Evolutionary conservation across 2,329 filamentous ascomycete genomes (phyloP), one percentile per base, ranked within the genome.

Genomic region (Xylariomycetidae sp.): DNA sequence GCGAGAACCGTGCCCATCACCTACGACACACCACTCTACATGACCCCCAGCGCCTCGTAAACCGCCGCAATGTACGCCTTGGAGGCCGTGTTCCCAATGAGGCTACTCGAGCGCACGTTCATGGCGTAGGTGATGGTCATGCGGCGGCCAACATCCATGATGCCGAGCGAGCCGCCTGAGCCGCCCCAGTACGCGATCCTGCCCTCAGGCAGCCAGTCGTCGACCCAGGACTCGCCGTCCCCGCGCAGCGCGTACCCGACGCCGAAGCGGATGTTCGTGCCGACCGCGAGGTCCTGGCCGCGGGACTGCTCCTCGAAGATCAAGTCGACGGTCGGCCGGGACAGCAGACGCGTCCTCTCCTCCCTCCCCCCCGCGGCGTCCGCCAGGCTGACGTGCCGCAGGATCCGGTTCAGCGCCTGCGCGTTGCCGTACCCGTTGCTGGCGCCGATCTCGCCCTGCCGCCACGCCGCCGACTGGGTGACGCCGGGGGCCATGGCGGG

Each of bases 341-440:
- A 63, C 4, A 74, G 42, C 24, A 66, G 48, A 8, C 40, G 44
- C 20, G 43, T 57, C 35, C 5, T 24, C 7, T 25, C 24, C 10
- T 44, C 39, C 10, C 10, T 19, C 6, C 38, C 42, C n/a, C n/a
- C n/a, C n/a, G n/a, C n/a, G n/a, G n/a, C n/a, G n/a, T n/a, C n/a
- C 0, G 40, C 48, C 4, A 50, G 72, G 38, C 85, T 95, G 26
- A 95, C 87, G 12, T 25, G 19, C 6, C 62, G 63, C 6, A 67
- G 49, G 14, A 73, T 63, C 1, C 53, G 53, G 5, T 56, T 60
- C 16, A 73, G 30, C 0, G 54, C 56, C 4, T 59, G 53, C 9
- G 68, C 64, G 39, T 72, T 74, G 1, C 49, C 43, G 32, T 68
- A 61, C 1, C 68, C 70, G 38, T 68, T 69, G 1, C 50, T 42